Evolutionary conservation across 176 grass and related monocot genomes (phyloP).

Genomic region (Olyra latifolia): DNA sequence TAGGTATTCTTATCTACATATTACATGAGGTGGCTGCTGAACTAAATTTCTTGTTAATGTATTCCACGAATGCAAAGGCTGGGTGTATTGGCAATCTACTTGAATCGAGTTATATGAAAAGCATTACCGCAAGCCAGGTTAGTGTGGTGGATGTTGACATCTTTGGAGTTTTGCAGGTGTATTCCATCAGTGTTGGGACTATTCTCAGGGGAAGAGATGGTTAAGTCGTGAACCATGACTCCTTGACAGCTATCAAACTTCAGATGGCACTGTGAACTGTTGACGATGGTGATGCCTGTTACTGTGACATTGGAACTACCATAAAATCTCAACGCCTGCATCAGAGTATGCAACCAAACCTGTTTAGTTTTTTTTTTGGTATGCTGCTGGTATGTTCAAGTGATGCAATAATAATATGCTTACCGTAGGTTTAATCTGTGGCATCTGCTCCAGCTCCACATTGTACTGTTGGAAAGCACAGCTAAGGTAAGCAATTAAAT

Average conservation of each 20-base stretch:
- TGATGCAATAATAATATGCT: constrained; percentile 21
- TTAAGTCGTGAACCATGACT: constrained; percentile 71
- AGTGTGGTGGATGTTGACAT: constrained; percentile 80
- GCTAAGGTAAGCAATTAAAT: constrained; percentile 34
- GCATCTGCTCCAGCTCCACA: constrained; percentile 62
- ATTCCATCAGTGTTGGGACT: constrained; percentile 98
- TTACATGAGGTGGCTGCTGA: not conserved
- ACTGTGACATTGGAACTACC: constrained; percentile 93
- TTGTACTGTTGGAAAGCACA: constrained; percentile 55
- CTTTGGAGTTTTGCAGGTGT: constrained; percentile 91
- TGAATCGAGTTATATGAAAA: constrained; percentile 14
- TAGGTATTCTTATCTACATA: not conserved
- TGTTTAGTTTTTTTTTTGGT: constrained; percentile 3
- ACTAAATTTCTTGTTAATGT: not conserved
- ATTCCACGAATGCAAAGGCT: not conserved
- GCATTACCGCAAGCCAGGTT: constrained; percentile 71
- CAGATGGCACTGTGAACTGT: constrained; percentile 91
- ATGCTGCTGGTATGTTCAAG: not conserved
- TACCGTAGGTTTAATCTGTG: constrained; percentile 86
- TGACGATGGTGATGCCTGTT: constrained; percentile 83
- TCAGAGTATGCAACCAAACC: not conserved
- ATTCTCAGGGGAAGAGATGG: constrained; percentile 72
- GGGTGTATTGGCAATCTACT: not conserved
- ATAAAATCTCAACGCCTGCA: constrained; percentile 92
- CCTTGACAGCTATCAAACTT: constrained; percentile 91